Evolutionary conservation across 805 yeast species (phyloP), one percentile per base, ranked within the genome.

Genomic region (Tetrapisispora nanseiensis): DNA sequence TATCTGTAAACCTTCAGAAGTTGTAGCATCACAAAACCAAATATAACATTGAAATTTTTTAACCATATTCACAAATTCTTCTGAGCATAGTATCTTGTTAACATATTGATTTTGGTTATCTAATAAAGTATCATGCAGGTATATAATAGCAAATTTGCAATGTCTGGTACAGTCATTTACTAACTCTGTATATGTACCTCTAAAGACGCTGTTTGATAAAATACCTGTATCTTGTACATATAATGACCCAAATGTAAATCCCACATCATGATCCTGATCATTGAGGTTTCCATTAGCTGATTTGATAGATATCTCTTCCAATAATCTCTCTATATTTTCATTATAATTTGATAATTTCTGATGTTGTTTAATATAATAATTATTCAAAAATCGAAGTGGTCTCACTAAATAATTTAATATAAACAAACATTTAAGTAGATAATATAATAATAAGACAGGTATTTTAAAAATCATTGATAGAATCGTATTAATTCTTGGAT

Each of bases 1-100:
- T 13, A 86, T 79, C 52, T 86, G 95, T 55, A 76, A 79, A 1
- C 90, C 85, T 59, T 90, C 97, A 18, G 87, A 76, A 43, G 78
- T 78, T n/a, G 74, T 72, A 20, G 82, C 75, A 55, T 85, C 81
- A 8, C 96, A 95, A 33, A 89, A 95, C 97, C 97, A 90, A 2
- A 85, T 62, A 3, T 85, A 49, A 2, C 80, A 57, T 35, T 83
- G 72, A 37, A 70, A 72, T 18, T 73, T 71, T 18, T 62, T 63
- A 41, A 77, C 55, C 51, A 70, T 67, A 29, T 67, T 59, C 12
- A 74, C 63, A 41, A 84, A 76, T 21, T 58, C 61, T 2, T 68
- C 71, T 45, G 74, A 68, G 33, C 78, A 63, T 37, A 86, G 57
- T 3, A 86, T 71, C 10, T 70, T 70, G 12, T 69, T 60, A 38